Conservation (phyloP, 2,329 filamentous ascomycete species). For the Monosporascus sp. region DNA sequence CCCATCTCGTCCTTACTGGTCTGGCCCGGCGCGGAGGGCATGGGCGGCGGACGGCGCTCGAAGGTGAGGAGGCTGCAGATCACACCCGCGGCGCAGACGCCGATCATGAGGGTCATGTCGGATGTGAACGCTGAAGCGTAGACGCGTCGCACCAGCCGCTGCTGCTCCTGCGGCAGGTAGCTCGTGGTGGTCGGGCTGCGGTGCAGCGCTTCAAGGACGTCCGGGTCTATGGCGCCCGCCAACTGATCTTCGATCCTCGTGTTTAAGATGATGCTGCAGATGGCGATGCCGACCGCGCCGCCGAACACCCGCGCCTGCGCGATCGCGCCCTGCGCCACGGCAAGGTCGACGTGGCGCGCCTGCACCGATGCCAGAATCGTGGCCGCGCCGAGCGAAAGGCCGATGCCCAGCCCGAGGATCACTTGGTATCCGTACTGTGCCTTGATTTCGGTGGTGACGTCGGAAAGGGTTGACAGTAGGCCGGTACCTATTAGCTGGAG, state of each 20-base stretch:
- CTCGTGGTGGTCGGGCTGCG: conserved; percentile 37
- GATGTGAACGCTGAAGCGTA: conserved; percentile 42
- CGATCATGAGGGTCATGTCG: conserved; percentile 42
- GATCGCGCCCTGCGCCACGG: conserved; percentile 54
- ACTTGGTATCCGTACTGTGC: conserved; percentile 50
- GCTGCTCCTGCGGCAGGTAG: conserved; percentile 27
- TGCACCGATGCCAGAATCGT: conserved; percentile 55
- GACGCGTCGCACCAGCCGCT: conserved; percentile 31
- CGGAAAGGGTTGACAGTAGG: conserved; percentile 41
- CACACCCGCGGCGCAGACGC: conserved; percentile 38
- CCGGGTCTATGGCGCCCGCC: conserved; percentile 26
- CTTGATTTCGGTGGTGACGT: conserved; percentile 28
- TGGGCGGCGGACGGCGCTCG: conserved; percentile 34
- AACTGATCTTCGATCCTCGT: conserved; percentile 35
- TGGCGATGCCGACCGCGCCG: conserved; percentile 52
- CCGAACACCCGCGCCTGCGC: conserved; percentile 57
- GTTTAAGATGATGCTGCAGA: conserved; percentile 56
- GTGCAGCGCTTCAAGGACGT: conserved; percentile 37
- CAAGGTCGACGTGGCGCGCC: conserved; percentile 43
- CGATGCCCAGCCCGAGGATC: conserved; percentile 54
- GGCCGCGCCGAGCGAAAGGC: conserved; percentile 50
- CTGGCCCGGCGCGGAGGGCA: conserved; percentile 17
- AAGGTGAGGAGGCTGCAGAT: conserved; percentile 39
- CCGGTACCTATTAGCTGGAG: conserved; percentile 50
- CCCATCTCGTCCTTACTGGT: conserved; percentile 20